Percentiles rank a stretch among this genome's conserved stretches.
Conservation (phyloP, 1,139 yeast species). For the Pichia cactophila region DNA sequence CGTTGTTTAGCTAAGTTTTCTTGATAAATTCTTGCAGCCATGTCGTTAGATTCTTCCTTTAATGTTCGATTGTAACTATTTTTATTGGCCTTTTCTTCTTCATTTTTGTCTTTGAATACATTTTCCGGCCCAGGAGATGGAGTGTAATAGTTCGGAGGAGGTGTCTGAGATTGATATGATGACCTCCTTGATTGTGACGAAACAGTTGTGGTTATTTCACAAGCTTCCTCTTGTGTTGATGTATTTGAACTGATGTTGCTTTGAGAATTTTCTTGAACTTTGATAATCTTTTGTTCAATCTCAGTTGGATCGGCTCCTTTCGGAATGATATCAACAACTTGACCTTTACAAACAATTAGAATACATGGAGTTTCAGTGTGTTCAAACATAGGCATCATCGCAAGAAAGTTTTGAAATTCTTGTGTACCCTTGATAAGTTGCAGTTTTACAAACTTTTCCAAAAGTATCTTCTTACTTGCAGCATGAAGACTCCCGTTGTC, state of each 20-base stretch:
- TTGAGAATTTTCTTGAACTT: neutral
- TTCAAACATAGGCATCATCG: constrained; percentile 39
- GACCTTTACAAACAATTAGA: constrained; percentile 34
- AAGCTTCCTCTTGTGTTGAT: neutral
- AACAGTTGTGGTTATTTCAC: neutral
- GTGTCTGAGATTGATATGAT: neutral
- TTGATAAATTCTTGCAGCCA: constrained; percentile 34
- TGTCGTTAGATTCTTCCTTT: constrained; percentile 34
- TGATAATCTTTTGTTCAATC: constrained; percentile 26
- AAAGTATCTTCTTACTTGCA: constrained; percentile 7
- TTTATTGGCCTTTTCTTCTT: neutral
- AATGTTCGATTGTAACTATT: constrained; percentile 17
- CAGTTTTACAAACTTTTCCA: constrained; percentile 34
- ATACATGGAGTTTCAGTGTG: constrained; percentile 43
- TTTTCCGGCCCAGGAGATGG: constrained; percentile 1
- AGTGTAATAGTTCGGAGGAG: neutral
- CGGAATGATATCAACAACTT: constrained; percentile 36
- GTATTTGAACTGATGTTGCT: no score
- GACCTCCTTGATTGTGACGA: neutral
- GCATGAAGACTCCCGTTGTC: constrained; percentile 11
- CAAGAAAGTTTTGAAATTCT: constrained; percentile 43
- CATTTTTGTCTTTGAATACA: neutral
- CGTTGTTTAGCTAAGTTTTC: constrained; percentile 34
- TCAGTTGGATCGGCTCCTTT: constrained; percentile 26
- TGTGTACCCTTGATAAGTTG: constrained; percentile 37